Conservation (phyloP, 768 basidiomycete genomes). For the Xerocomellus chrysenteron region DNA sequence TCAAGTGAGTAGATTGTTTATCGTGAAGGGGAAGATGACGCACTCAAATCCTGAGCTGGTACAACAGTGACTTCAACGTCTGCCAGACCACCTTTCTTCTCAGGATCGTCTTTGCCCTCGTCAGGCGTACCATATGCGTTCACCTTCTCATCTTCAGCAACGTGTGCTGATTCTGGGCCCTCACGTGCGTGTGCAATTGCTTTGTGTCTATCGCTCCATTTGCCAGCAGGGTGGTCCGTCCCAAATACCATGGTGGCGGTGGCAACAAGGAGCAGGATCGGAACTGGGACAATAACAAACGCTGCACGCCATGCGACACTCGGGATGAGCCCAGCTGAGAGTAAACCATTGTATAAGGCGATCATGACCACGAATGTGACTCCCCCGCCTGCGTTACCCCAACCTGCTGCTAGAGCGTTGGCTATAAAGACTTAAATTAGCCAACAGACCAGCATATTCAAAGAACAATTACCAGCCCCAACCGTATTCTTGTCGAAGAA, state of each 20-base stretch:
- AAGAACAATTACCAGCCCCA: constrained; percentile 29
- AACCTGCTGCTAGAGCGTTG: constrained; percentile 2
- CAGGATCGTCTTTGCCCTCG: constrained; percentile 25
- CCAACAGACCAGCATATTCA: neutral
- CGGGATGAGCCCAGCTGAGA: constrained; percentile 35
- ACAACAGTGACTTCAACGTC: constrained; percentile 17
- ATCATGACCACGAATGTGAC: constrained; percentile 10
- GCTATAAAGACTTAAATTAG: neutral
- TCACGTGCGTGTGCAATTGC: neutral
- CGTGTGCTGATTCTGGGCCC: neutral
- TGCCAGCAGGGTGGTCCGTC: constrained; percentile 9
- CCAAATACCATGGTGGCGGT: neutral
- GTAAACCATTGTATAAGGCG: constrained; percentile 40
- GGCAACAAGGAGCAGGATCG: constrained; percentile 47
- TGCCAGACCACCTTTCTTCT: constrained; percentile 27
- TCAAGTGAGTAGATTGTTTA: neutral
- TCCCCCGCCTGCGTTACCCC: constrained; percentile 5
- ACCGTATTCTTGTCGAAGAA: constrained; percentile 56
- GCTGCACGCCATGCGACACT: constrained; percentile 54
- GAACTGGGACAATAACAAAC: constrained; percentile 57
- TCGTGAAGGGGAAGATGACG: neutral
- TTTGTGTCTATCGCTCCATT: constrained; percentile 10
- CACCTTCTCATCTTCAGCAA: constrained; percentile 13
- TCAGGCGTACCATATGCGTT: constrained; percentile 10
- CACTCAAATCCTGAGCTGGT: neutral